Conservation (phyloP, 75 land plant species). For the Adiantum capillusveneris region DNA sequence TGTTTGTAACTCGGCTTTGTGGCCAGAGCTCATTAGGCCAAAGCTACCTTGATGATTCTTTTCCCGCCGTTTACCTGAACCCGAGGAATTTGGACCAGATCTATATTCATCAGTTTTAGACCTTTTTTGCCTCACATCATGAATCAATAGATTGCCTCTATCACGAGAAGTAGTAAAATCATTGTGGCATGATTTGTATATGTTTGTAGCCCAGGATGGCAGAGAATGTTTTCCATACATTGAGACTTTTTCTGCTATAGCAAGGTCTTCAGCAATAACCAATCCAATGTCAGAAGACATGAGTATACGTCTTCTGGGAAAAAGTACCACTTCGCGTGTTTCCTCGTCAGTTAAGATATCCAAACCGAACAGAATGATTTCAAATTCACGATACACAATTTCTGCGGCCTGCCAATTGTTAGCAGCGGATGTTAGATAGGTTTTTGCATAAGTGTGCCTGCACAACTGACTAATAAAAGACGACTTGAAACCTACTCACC, state of each 20-base stretch:
- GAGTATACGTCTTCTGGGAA: slow-evolving; percentile 28
- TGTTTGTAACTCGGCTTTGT: slow-evolving; percentile 2
- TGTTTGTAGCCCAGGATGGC: slow-evolving; percentile 3
- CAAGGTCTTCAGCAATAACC: slow-evolving; percentile 32
- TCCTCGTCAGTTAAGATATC: slow-evolving; percentile 25
- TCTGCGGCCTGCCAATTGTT: slow-evolving; percentile 26
- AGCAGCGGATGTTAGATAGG: slow-evolving; percentile 1
- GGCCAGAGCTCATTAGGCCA: slow-evolving; percentile 4
- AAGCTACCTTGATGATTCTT: background rate
- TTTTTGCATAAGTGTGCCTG: background rate
- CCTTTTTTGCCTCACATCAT: slow-evolving; percentile 1
- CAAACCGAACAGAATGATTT: slow-evolving; percentile 35
- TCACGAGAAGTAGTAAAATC: background rate
- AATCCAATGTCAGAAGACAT: slow-evolving; percentile 26
- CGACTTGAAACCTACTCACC: slow-evolving; percentile 14
- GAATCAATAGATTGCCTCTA: background rate
- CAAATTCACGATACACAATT: slow-evolving; percentile 23
- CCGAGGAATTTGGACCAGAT: background rate
- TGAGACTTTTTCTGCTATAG: slow-evolving; percentile 24
- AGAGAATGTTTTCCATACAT: slow-evolving; percentile 13
- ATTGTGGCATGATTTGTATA: slow-evolving; percentile 6
- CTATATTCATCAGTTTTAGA: background rate
- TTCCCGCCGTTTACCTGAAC: background rate
- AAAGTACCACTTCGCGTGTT: slow-evolving; percentile 24
- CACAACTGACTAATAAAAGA: no score